Evolutionary conservation across 2,329 filamentous ascomycete species (phyloP), one percentile per base, ranked within the genome.

Genomic region (Colletotrichum falcatum): DNA sequence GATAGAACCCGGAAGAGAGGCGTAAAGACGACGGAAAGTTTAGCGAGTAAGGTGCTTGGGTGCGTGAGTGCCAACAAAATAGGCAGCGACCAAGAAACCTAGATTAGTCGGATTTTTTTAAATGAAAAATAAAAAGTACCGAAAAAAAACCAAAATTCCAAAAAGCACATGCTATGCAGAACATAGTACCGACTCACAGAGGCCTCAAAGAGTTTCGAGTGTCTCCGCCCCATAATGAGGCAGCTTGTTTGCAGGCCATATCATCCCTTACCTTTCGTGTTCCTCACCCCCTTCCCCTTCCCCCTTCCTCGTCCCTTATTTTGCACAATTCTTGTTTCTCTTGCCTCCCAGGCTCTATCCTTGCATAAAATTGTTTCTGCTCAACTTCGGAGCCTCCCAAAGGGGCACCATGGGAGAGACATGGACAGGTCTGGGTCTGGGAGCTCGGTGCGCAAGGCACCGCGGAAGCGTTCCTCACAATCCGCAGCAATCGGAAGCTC

Each of bases 401-500:
- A 37, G 46, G 46, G 58, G 14, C 53, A 55, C 37, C 42, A 55
- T 56, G 53, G 42, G 20, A 63, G 44, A 60, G 51, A 59, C 68
- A 63, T 62, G 64, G 64, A 53, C 68, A 70, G 58, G 68, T 71
- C 63, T 61, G 46, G 59, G 58, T 28, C 58, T 61, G 55, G 62
- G 62, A 66, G 62, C 64, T 70, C 37, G 58, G 64, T 67, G 64
- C 64, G 59, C 58, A 37, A 58, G 64, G 68, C 64, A 68, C 64
- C 64, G 64, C 68, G 68, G 68, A 71, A 71, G 68, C 51, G 44
- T 63, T 39, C 68, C 68, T 71, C 26, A 48, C 53, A 63, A 37
- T 51, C 68, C 68, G 68, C 58, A 67, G 64, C 68, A 71, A 71
- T 71, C 68, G 68, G 68, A 68, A 63, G 68, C 58, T 62, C 59